Base-by-base conservation (phyloP, 441 rosid species). In the Pelargonium australe region DNA sequence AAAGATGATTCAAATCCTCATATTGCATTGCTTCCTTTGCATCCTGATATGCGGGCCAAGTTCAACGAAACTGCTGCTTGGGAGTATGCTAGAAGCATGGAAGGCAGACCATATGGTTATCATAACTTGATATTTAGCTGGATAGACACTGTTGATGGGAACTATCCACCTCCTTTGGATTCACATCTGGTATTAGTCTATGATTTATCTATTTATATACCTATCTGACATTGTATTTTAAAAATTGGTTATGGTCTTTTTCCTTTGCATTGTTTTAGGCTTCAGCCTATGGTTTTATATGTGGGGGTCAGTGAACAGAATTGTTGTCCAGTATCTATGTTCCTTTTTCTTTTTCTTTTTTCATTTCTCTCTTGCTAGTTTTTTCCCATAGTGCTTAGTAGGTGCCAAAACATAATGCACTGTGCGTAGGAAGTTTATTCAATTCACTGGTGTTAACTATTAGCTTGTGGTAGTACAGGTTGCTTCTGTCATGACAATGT, bases 61-160 rank as follows among this genome's bases (percentile, higher is more conserved):
- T 91, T 95, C 73, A 90, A 95, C 60, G 92, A 84, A 80, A 85
- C 96, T 55, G 94, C 99, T 68, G 97, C 97, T 0, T 91, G 99
- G 99, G 96, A 91, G 77, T 95, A 95, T 83, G 99, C 97, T 62
- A 77, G 79, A 66, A 90, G 86, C 81, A 88, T 91, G 99, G 85
- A 80, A 31, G 96, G 91, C 68, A 76, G 80, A 79, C 97, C 97
- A 64, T 95, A 95, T 75, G 99, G 99, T 72, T 91, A 91, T 70
- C 99, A 95, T 71, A 95, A 95, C 87, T 67, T 95, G 97, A 86
- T 95, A 74, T 95, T 95, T 78, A 95, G 99, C 85, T 95, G 99
- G 99, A 91, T 95, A 64, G 99, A 95, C 86, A 95, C 97, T 66
- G 28, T 83, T 34, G 83, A 80, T 1, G 85, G 85, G 65, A 95